Base-by-base conservation (phyloP, 257 asterid genomes). In the Petrea volubilis region DNA sequence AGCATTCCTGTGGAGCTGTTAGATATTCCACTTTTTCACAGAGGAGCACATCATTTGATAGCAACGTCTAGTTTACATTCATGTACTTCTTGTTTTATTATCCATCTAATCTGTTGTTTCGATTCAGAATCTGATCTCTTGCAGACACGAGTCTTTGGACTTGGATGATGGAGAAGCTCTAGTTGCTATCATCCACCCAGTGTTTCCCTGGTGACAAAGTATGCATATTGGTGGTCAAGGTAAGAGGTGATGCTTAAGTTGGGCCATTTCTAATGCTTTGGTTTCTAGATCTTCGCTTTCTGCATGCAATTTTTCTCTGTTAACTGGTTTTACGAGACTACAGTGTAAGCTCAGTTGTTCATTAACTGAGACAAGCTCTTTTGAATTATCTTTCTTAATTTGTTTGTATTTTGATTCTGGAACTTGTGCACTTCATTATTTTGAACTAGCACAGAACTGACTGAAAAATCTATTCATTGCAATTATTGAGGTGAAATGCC, bases 141-240 rank as follows among this genome's bases (percentile, higher is more conserved):
- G 77, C 72, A 74, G 58, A 33, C 1, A 29, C 31, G 23, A 36
- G 60, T 68, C 68, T 68, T 57, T 49, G 70, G 47, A 80, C 64
- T 61, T 72, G 67, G 60, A 55, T 74, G 72, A 29, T 72, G 74
- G 68, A 68, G 79, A 76, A 58, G 67, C 68, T 50, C 52, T 53
- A 68, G 46, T 34, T 46, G 44, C 40, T 55, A 56, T 41, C 60
- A 59, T 67, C 60, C 67, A 11, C 57, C 51, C 36, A 50, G 50
- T 53, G 70, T 64, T 67, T 52, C 60, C 70, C 46, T 12, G 74
- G 66, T 56, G 51, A 65, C 60, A 68, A 73, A 70, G 76, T 63
- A 14, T 23, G 11, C 15, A 24, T 72, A 69, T 38, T 60, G 40
- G 61, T 43, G 49, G 24, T 76, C 44, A 44, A 79, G 71, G 76